phyloP scores from a whole-genome alignment of 2,329 filamentous ascomycete species.

The Bertia moriformis region DNA sequence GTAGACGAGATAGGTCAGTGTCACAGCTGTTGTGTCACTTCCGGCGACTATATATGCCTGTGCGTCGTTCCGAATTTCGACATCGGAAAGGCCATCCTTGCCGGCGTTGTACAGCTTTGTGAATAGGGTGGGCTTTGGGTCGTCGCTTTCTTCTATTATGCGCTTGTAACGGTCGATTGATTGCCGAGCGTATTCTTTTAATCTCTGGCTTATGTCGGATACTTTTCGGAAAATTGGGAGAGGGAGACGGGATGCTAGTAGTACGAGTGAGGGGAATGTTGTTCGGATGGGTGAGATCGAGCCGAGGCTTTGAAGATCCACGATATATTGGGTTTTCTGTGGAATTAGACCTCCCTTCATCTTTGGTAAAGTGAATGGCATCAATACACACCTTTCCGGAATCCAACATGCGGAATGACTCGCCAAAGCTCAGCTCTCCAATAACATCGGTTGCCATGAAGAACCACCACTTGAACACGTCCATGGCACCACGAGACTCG shows the following conservation, averaged over 20 bases:
- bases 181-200: slow-evolving; percentile 11
- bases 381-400: slow-evolving; percentile 22
- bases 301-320: slow-evolving; percentile 17
- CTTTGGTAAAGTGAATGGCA: not conserved
- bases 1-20: slow-evolving; percentile 31
- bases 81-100: slow-evolving; percentile 10
- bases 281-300: slow-evolving; percentile 8
- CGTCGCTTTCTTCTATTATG: not conserved
- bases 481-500: slow-evolving; percentile 13
- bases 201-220: slow-evolving; percentile 4
- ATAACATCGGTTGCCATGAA: slow-evolving; percentile 40
- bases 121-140: slow-evolving; percentile 17
- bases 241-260: slow-evolving; percentile 8
- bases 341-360: not conserved
- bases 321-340: slow-evolving; percentile 25
- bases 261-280: slow-evolving; percentile 13
- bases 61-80: slow-evolving; percentile 23
- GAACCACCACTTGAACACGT: slow-evolving; percentile 36
- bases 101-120: slow-evolving; percentile 18
- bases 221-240: slow-evolving; percentile 9
- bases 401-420: slow-evolving; percentile 37
- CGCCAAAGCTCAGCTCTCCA: slow-evolving; percentile 35
- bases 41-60: slow-evolving; percentile 30
- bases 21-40: slow-evolving; percentile 33
- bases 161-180: slow-evolving; percentile 5